Percentiles rank a stretch among this genome's conserved stretches.
Evolutionary conservation across 805 yeast species (phyloP).

Genomic region (Kurtzmaniella fragi): DNA sequence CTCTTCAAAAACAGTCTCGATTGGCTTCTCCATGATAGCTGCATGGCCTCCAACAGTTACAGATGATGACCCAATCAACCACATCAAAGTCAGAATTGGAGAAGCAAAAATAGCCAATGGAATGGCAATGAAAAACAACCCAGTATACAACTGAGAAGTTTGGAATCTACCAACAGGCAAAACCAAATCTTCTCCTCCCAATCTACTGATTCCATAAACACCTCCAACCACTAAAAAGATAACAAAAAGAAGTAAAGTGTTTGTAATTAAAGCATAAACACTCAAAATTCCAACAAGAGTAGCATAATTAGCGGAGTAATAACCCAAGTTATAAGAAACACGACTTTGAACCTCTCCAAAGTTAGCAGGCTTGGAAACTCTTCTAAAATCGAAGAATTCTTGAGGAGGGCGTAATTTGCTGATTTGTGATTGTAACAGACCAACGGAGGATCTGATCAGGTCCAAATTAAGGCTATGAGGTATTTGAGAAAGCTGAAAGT

Average conservation of each 20-base stretch:
- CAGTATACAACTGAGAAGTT: constrained; percentile 80
- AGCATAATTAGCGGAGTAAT: constrained; percentile 83
- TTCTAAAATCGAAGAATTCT: constrained; percentile 88
- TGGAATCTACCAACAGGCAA: constrained; percentile 69
- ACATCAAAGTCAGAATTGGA: constrained; percentile 83
- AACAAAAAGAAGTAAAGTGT: constrained; percentile 79
- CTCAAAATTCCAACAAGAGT: constrained; percentile 67
- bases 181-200: constrained; percentile 79
- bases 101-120: constrained; percentile 85
- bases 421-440: constrained; percentile 55
- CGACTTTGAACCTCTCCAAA: constrained; percentile 87
- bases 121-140: constrained; percentile 65
- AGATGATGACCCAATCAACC: constrained; percentile 86
- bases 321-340: constrained; percentile 78
- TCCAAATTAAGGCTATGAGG: constrained; percentile 46
- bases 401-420: constrained; percentile 81
- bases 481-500: constrained; percentile 31
- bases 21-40: constrained; percentile 87
- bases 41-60: constrained; percentile 83
- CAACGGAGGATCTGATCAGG: constrained; percentile 39
- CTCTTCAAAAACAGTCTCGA: constrained; percentile 90
- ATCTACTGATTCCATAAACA: constrained; percentile 67
- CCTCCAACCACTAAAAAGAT: constrained; percentile 69
- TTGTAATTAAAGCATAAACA: constrained; percentile 83
- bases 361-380: constrained; percentile 86